phyloP scores from a whole-genome alignment of 106 monocot genomes.

The Xerophyta viscosa region DNA sequence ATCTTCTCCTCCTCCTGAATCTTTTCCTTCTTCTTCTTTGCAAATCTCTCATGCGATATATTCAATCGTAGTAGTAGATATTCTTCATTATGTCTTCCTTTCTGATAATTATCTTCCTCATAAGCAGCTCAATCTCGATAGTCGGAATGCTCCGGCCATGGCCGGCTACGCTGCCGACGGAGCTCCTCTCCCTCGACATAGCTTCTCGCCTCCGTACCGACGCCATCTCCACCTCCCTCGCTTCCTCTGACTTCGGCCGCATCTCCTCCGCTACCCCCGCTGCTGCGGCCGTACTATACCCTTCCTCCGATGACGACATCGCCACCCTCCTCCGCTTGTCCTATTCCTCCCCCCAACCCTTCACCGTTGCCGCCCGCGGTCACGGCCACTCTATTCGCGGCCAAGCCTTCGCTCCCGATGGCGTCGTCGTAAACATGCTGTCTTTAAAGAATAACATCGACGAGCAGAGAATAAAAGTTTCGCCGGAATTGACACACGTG shows the following conservation, averaged over 20 bases:
- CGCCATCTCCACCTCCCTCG: not conserved
- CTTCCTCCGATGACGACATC: conserved; percentile 24
- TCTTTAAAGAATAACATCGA: not conserved
- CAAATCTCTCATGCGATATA: no score
- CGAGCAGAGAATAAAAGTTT: conserved; percentile 5
- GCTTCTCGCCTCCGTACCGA: not conserved
- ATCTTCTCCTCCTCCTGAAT: no score
- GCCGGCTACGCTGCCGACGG: not conserved
- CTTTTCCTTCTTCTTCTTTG: no score
- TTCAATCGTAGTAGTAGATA: no score
- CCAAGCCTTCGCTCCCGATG: conserved; percentile 29
- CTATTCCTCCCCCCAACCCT: conserved; percentile 8
- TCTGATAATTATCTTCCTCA: not conserved
- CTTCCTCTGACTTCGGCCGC: not conserved
- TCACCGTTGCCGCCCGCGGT: conserved; percentile 29
- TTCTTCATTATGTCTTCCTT: conserved; percentile 2
- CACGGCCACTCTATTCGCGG: conserved; percentile 37
- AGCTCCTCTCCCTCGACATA: conserved; percentile 1
- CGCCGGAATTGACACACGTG: conserved; percentile 1
- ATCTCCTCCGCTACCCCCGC: no score
- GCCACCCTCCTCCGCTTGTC: conserved; percentile 21
- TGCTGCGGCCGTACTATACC: conserved; percentile 38
- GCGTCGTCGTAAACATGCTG: conserved; percentile 33
- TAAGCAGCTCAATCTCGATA: not conserved
- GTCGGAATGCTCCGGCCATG: not conserved